Evolutionary conservation across 495 filamentous ascomycete species (phyloP).

Genomic region (Aspergillus sclerotiicarbonarius): DNA sequence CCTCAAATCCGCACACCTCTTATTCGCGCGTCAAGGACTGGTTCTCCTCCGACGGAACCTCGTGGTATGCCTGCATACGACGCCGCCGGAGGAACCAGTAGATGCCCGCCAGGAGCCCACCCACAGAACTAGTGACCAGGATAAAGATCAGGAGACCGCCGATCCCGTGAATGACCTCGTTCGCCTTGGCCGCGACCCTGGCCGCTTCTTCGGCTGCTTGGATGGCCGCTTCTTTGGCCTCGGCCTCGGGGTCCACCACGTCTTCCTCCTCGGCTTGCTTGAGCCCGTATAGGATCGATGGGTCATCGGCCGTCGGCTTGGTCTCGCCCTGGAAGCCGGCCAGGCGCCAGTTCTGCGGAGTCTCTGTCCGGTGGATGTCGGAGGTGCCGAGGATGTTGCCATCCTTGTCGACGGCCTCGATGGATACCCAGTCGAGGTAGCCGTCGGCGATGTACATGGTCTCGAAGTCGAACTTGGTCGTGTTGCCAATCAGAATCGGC

Average conservation of each 20-base stretch:
- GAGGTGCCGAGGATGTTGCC: constrained; percentile 34
- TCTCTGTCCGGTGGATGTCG: constrained; percentile 23
- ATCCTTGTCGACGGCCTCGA: constrained; percentile 35
- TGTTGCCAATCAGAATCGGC: constrained; percentile 32
- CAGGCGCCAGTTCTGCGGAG: constrained; percentile 34
- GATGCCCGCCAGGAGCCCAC: constrained; percentile 26
- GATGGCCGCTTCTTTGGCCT: constrained; percentile 15
- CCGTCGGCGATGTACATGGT: constrained; percentile 45
- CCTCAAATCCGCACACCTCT: background rate
- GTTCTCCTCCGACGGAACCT: constrained; percentile 35
- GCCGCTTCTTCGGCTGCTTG: constrained; percentile 28
- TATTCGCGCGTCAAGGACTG: constrained; percentile 18
- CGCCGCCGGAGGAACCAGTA: constrained; percentile 26
- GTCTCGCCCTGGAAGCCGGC: constrained; percentile 31
- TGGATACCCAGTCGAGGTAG: constrained; percentile 39
- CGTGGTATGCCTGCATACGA: constrained; percentile 31
- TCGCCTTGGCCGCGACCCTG: constrained; percentile 33
- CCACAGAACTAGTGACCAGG: constrained; percentile 24
- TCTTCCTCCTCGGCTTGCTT: constrained; percentile 18
- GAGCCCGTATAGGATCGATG: constrained; percentile 25
- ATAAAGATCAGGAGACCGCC: constrained; percentile 36
- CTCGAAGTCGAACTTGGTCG: constrained; percentile 41
- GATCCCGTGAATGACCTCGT: constrained; percentile 35
- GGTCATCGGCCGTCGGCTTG: constrained; percentile 32
- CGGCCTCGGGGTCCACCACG: constrained; percentile 16